These are phyloP conservation scores for Eremomyces bilateralis DNA, from an alignment of 495 filamentous ascomycete species.

Conservation along the genomic window DNA sequence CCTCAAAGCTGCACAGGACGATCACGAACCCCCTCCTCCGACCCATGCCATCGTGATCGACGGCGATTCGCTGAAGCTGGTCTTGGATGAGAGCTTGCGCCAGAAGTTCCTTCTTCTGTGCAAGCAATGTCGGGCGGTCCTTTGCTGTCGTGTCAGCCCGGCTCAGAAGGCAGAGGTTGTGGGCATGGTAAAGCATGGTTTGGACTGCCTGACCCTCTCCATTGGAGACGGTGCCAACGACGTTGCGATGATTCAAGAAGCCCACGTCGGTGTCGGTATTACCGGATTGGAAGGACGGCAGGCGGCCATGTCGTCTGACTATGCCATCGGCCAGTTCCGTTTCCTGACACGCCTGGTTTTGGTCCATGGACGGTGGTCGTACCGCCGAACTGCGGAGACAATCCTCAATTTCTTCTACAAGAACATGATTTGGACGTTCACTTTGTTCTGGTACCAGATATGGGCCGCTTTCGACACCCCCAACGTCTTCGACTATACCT, in stretches of 20 bases:
- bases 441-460: conserved; percentile 94
- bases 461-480: conserved; percentile 90
- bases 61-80: conserved; percentile 79
- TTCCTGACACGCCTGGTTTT: conserved; percentile 81
- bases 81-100: conserved; percentile 58
- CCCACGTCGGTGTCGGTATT: conserved; percentile 94
- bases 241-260: conserved; percentile 99
- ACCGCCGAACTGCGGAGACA: conserved; percentile 75
- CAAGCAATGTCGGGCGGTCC: conserved; percentile 91
- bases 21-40: conserved; percentile 63
- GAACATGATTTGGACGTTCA: conserved; percentile 96
- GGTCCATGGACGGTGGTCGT: conserved; percentile 93
- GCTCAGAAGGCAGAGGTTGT: conserved; percentile 97
- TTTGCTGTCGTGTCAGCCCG: conserved; percentile 95
- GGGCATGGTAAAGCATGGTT: conserved; percentile 74
- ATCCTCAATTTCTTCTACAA: conserved; percentile 99
- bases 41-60: conserved; percentile 97
- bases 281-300: conserved; percentile 93
- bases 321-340: conserved; percentile 93
- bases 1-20: conserved; percentile 49
- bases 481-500: conserved; percentile 94
- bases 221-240: conserved; percentile 98
- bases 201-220: conserved; percentile 93
- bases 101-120: conserved; percentile 89
- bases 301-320: conserved; percentile 97